Evolutionary conservation across 1,284 basidiomycete genomes (phyloP).

Genomic region (Hemileia vastatrix): DNA sequence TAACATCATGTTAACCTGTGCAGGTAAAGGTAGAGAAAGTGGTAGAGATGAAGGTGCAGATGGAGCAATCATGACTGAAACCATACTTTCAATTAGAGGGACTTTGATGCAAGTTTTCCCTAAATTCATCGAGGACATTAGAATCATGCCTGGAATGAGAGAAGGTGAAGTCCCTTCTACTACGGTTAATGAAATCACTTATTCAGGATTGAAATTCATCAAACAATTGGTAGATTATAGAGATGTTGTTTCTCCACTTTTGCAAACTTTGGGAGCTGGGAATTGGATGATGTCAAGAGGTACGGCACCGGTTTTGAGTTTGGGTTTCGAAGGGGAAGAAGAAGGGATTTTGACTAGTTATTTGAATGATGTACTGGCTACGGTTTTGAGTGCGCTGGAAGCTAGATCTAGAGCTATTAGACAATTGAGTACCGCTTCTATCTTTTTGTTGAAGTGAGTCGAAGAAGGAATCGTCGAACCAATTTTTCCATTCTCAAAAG

Average conservation of each 20-base stretch:
- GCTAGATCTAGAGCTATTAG: constrained; percentile 33
- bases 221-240: constrained; percentile 33
- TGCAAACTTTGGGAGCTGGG: constrained; percentile 35
- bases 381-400: constrained; percentile 32
- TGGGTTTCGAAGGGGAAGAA: constrained; percentile 27
- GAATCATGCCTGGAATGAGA: constrained; percentile 35
- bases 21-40: constrained; percentile 15
- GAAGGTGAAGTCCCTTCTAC: constrained; percentile 32
- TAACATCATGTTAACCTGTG: constrained; percentile 12
- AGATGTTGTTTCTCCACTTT: too few species aligned
- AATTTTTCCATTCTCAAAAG: constrained; percentile 30
- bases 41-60: constrained; percentile 10
- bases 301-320: constrained; percentile 30
- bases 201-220: constrained; percentile 34
- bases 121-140: constrained; percentile 38
- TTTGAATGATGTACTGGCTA: constrained; percentile 33
- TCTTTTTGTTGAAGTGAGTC: constrained; percentile 38
- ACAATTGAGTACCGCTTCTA: constrained; percentile 34
- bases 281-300: constrained; percentile 37
- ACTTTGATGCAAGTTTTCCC: constrained; percentile 37
- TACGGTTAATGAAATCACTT: constrained; percentile 39
- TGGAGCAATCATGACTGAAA: constrained; percentile 5
- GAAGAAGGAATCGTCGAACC: constrained; percentile 1
- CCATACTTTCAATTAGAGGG: constrained; percentile 24
- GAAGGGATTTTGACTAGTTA: constrained; percentile 31